Percentiles rank a stretch among this genome's conserved stretches.
phyloP scores from a whole-genome alignment of 2,329 filamentous ascomycete species.

The Epichloe glyceriae region DNA sequence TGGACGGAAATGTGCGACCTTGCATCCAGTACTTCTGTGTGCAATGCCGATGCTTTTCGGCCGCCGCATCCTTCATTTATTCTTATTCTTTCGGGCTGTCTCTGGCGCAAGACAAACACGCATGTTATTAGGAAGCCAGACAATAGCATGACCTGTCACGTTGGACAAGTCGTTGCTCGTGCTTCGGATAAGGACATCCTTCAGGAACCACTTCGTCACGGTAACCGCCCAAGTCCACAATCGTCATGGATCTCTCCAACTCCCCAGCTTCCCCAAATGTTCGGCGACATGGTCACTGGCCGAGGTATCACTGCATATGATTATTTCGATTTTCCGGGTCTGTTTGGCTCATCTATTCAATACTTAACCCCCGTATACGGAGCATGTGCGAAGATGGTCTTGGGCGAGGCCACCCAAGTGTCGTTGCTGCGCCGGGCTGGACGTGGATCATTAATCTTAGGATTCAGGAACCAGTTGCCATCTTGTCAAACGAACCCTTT shows the following conservation, averaged over 20 bases:
- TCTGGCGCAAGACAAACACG: too few relatives aligned
- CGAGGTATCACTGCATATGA: conserved; percentile 1
- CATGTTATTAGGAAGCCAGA: background rate
- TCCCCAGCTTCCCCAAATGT: background rate
- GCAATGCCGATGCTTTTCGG: conserved; percentile 2
- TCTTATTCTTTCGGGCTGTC: background rate
- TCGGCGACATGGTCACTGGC: background rate
- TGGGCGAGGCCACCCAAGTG: background rate
- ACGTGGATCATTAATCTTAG: conserved; percentile 1
- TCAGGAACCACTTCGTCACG: background rate
- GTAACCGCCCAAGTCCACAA: background rate
- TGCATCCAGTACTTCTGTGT: background rate
- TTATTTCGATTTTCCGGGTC: background rate
- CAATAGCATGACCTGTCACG: background rate
- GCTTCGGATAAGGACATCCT: background rate
- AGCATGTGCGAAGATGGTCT: background rate
- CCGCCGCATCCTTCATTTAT: background rate
- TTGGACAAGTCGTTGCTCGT: background rate
- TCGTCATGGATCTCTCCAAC: background rate
- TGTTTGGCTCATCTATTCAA: background rate
- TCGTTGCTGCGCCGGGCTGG: background rate
- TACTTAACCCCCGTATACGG: background rate
- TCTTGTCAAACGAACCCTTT: background rate
- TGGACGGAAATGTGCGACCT: too few relatives aligned
- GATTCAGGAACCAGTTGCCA: background rate